Evolutionary conservation across 2,329 filamentous ascomycete genomes (phyloP).

Genomic region (Exserohilum turcica): DNA sequence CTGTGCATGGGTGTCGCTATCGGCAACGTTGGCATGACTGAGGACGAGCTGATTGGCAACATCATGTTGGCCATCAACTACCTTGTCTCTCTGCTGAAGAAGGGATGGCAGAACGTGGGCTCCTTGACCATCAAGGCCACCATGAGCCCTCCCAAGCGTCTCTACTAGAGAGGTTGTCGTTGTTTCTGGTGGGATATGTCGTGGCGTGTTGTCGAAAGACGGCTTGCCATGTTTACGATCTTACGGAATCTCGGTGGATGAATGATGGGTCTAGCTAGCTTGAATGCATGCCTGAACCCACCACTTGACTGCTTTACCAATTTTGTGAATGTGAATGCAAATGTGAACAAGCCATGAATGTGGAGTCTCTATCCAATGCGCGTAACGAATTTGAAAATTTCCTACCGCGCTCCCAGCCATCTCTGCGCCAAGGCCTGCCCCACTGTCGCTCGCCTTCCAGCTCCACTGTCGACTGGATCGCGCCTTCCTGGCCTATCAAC

Average conservation of each 20-base stretch:
- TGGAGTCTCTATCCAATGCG: too few species aligned
- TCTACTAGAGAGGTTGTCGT: conserved; percentile 72
- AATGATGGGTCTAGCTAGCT: conserved; percentile 38
- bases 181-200: conserved; percentile 22
- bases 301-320: conserved; percentile 1
- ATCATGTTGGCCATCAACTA: conserved; percentile 99
- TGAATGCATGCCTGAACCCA: conserved; percentile 40
- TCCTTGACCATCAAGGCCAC: conserved; percentile 99
- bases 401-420: not conserved
- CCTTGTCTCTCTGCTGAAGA: conserved; percentile 98
- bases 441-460: too few species aligned
- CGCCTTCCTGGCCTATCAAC: too few species aligned
- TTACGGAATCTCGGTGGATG: conserved; percentile 27
- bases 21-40: conserved; percentile 95
- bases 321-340: too few species aligned
- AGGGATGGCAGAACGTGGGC: conserved; percentile 99
- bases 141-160: conserved; percentile 97
- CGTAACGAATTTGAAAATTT: not conserved
- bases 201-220: conserved; percentile 24
- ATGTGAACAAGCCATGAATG: not conserved
- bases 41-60: conserved; percentile 96
- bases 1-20: conserved; percentile 99
- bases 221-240: conserved; percentile 22
- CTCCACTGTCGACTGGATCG: not conserved
- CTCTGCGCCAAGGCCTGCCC: too few species aligned